Percentiles rank a stretch among this genome's conserved stretches.
phyloP scores from a whole-genome alignment of 169 alveolate genomes.

The Besnoitia besnoiti region DNA sequence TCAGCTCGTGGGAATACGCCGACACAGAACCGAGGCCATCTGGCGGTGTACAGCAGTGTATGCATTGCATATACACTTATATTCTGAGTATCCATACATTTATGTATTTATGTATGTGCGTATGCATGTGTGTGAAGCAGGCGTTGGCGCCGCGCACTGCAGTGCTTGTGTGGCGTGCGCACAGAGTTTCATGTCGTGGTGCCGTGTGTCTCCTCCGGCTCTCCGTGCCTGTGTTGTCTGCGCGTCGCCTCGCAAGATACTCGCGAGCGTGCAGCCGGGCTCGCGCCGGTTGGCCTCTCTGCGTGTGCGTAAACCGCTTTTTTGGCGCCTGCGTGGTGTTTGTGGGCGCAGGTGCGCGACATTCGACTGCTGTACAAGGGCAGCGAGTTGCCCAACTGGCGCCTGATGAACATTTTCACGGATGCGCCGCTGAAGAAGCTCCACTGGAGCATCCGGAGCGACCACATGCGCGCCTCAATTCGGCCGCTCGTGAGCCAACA shows the following conservation, averaged over 20 bases:
- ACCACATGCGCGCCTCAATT: conserved; percentile 72
- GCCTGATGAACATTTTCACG: conserved; percentile 86
- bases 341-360: conserved; percentile 77
- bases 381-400: conserved; percentile 87
- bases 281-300: neutral
- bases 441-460: conserved; percentile 74
- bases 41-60: too few relatives aligned
- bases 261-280: too few relatives aligned
- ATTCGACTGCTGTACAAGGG: conserved; percentile 87
- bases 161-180: too few relatives aligned
- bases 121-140: too few relatives aligned
- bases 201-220: neutral
- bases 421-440: conserved; percentile 71
- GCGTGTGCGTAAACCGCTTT: neutral
- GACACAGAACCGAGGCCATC: too few relatives aligned
- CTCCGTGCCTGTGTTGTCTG: neutral
- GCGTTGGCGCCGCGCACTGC: too few relatives aligned
- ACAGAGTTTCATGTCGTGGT: too few relatives aligned
- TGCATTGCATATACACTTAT: too few relatives aligned
- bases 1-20: too few relatives aligned
- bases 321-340: neutral
- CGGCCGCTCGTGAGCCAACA: conserved; percentile 69
- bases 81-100: neutral
- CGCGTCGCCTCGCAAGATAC: too few relatives aligned
- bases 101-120: neutral